A percentile compares a stretch with the other conserved stretches of the same genome.
phyloP scores from a whole-genome alignment of 148 eudicot species.

The Rhododendron griersonianum region DNA sequence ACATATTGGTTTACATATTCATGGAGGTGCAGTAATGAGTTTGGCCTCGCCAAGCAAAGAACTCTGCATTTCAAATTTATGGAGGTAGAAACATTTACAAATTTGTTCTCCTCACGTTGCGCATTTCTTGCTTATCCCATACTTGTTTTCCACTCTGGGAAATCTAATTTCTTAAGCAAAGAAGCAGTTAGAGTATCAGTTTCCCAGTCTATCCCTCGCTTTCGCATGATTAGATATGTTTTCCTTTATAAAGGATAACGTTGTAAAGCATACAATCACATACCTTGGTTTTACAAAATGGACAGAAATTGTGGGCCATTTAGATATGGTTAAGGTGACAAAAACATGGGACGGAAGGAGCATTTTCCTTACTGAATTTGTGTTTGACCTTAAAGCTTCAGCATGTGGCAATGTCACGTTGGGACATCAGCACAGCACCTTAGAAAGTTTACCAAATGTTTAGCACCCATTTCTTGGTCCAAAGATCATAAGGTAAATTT shows the following conservation, averaged over 20 bases:
- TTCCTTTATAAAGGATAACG: neutral
- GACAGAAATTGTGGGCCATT: neutral
- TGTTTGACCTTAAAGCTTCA: neutral
- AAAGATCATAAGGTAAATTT: neutral
- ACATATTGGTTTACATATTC: neutral
- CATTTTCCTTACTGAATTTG: neutral
- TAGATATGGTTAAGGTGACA: neutral
- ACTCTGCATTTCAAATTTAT: neutral
- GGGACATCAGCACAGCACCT: neutral
- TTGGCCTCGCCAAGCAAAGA: constrained; percentile 1
- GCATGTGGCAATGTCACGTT: neutral
- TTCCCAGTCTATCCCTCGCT: neutral
- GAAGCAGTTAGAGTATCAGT: neutral
- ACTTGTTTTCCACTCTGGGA: neutral
- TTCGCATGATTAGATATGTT: neutral
- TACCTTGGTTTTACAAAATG: neutral
- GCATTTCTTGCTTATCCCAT: neutral
- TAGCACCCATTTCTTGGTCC: neutral
- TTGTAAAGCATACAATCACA: neutral
- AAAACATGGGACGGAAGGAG: neutral
- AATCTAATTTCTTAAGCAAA: neutral
- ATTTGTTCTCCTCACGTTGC: neutral
- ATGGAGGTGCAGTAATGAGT: neutral
- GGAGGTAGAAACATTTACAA: neutral
- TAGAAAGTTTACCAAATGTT: neutral